phyloP scores from a whole-genome alignment of 257 asterid genomes.

The Anisodus acutangulus region DNA sequence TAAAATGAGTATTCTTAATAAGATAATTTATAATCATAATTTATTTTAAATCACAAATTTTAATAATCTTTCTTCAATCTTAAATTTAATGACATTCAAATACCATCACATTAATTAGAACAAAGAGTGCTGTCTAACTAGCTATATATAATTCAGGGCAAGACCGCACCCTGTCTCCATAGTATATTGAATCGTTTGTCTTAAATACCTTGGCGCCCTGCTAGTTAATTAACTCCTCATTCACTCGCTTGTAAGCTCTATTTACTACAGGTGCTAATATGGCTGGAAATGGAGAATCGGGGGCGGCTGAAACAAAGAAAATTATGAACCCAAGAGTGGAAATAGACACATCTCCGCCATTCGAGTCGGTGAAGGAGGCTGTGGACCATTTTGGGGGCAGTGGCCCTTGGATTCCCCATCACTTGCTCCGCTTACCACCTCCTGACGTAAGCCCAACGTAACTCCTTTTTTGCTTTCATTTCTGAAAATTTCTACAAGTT shows the following conservation, averaged over 20 bases:
- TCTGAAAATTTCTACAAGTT: neutral
- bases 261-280: slow-evolving; percentile 30
- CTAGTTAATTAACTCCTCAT: neutral
- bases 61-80: no score
- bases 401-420: slow-evolving; percentile 79
- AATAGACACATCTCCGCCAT: slow-evolving; percentile 89
- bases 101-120: no score
- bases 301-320: slow-evolving; percentile 48
- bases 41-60: no score
- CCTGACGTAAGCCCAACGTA: slow-evolving; percentile 44
- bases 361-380: slow-evolving; percentile 96
- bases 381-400: slow-evolving; percentile 87
- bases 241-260: neutral
- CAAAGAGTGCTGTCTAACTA: no score
- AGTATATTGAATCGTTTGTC: neutral
- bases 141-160: no score
- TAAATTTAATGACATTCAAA: no score
- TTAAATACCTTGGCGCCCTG: neutral
- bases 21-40: no score
- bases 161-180: neutral
- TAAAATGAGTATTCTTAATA: no score
- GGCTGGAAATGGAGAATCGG: slow-evolving; percentile 49
- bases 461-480: neutral
- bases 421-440: slow-evolving; percentile 59
- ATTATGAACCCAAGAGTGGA: slow-evolving; percentile 67